phyloP scores from a whole-genome alignment of 75 land plant genomes.

The Picea glauca region DNA sequence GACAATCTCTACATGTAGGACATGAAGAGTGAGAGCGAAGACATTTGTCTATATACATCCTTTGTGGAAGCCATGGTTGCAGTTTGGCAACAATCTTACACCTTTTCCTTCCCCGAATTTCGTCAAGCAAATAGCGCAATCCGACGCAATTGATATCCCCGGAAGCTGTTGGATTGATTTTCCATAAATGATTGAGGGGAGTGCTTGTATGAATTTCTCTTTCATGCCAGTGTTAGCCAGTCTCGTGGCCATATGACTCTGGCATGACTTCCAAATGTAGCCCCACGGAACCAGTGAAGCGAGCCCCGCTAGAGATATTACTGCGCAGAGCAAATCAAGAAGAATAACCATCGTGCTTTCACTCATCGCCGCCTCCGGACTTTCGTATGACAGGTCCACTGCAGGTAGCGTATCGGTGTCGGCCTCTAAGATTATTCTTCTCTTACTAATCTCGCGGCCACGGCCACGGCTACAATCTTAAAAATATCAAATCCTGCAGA shows the following conservation, averaged over 20 bases:
- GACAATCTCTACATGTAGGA: conserved; percentile 20
- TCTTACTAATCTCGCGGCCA: too few species aligned
- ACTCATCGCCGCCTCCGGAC: background rate
- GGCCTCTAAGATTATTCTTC: too few species aligned
- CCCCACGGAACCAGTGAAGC: background rate
- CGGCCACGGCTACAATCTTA: too few species aligned
- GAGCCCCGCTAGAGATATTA: background rate
- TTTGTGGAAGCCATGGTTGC: too few species aligned
- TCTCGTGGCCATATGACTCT: background rate
- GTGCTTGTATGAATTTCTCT: conserved; percentile 20
- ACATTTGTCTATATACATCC: too few species aligned
- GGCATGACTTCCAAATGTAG: background rate
- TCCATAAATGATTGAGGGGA: conserved; percentile 22
- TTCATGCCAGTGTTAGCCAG: conserved; percentile 25
- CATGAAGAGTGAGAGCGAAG: conserved; percentile 25
- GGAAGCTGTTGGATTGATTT: background rate
- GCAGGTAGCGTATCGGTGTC: too few species aligned
- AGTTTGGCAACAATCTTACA: conserved; percentile 37
- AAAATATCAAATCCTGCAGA: too few species aligned
- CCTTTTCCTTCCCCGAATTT: conserved; percentile 33
- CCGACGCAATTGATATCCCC: background rate
- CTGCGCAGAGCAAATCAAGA: too few species aligned
- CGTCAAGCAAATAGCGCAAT: conserved; percentile 51
- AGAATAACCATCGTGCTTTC: background rate
- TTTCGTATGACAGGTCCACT: too few species aligned